Evolutionary conservation across 345 rosid species (phyloP), one percentile per base, ranked within the genome.

Genomic region (Physaria fendleri): DNA sequence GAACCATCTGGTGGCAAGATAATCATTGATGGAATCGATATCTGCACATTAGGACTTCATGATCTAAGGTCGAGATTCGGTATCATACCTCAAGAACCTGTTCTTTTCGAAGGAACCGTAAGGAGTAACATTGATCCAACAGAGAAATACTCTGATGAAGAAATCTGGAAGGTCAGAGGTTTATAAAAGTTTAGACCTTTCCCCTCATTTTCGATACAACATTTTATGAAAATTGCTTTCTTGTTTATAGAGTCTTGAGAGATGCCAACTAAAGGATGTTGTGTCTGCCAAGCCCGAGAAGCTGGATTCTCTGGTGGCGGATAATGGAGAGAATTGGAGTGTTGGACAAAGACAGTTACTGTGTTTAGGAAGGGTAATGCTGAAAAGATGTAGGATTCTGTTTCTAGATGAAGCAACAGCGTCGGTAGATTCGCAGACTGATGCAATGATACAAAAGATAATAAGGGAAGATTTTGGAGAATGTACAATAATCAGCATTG

Each of bases 51-150:
- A 7, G 98, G 99, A 39, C 94, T 93, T 39, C 99, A 86, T 34
- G 86, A 88, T 75, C 89, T 93, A 5, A 76, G 99, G 70, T 85
- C 99, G 29, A 79, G 97, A 25, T 88, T 93, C 14, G 94, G 99
- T 29, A 93, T 88, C 79, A 88, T 93, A 73, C 97, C 97, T 53
- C 99, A 93, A 73, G 99, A 93, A 21, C 99, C 97, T 43, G 95
- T 93, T 44, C 89, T 93, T 30, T 93, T 93, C 18, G 99, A 93
- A 78, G 97, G 99, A 53, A 88, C 99, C 0, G 94, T 93, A 5
- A 81, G 99, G 66, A 93, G 91, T 77, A 88, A 93, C 69, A 68
- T 93, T 33, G 99, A 93, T 72, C 99, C 99, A 1, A 54, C 80
- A 22, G 95, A 89, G 57, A 81, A 77, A 68, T 77, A 81, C 62